Evolutionary conservation across 2,329 filamentous ascomycete genomes (phyloP).

Genomic region (Fusarium multiceps): DNA sequence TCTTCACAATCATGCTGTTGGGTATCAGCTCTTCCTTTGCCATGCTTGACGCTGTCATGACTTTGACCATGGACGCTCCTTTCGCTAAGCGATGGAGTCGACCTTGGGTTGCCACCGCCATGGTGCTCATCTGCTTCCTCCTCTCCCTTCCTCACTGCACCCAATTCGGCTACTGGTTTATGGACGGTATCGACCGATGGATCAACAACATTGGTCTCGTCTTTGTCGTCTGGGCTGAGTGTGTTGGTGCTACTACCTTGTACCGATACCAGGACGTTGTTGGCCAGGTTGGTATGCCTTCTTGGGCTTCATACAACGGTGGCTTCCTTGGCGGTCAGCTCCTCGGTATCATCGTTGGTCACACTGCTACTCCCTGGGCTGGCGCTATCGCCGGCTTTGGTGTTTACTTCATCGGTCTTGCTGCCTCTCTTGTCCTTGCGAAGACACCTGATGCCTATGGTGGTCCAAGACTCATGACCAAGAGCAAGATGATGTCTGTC

Average conservation of each 20-base stretch:
- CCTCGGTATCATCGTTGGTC: background rate
- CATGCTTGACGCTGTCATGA: background rate
- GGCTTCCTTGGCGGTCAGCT: background rate
- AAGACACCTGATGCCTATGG: background rate
- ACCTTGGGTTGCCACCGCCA: background rate
- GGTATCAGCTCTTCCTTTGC: slow-evolving; percentile 4
- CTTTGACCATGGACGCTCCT: background rate
- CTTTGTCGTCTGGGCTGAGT: background rate
- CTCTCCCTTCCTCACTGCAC: background rate
- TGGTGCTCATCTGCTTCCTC: background rate
- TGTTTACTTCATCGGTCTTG: background rate
- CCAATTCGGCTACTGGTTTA: background rate
- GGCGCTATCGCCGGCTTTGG: background rate
- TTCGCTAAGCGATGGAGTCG: background rate
- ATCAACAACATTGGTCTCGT: background rate
- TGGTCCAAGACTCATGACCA: background rate
- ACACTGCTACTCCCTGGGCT: background rate
- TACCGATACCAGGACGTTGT: background rate
- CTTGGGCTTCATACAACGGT: background rate
- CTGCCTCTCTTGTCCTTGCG: background rate
- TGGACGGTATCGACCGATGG: background rate
- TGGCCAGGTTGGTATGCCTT: background rate
- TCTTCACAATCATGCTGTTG: background rate
- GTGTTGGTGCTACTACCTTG: background rate
- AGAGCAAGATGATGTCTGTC: background rate